Evolutionary conservation across 495 filamentous ascomycete species (phyloP).

Genomic region (Aspergillus avenaceus): DNA sequence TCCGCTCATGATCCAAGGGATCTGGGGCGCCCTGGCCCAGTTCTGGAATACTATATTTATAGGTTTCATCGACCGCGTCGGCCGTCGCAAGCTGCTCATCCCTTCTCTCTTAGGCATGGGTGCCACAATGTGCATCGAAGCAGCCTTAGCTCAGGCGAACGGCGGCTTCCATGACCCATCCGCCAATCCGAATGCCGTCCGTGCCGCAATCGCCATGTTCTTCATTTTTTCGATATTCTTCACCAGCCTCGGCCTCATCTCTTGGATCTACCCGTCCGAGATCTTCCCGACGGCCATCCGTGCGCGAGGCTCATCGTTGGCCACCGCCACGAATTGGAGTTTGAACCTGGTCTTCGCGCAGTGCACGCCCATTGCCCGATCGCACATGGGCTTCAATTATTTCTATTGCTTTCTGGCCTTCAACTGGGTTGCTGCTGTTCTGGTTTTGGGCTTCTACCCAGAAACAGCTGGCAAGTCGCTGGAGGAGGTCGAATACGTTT

Average conservation of each 20-base stretch:
- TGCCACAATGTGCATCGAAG: conserved; percentile 47
- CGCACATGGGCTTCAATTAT: conserved; percentile 42
- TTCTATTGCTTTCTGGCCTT: conserved; percentile 53
- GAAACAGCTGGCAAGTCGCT: conserved; percentile 51
- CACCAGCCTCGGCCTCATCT: conserved; percentile 49
- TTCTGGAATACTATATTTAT: conserved; percentile 49
- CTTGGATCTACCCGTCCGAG: conserved; percentile 55
- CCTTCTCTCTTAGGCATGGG: conserved; percentile 49
- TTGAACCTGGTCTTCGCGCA: conserved; percentile 53
- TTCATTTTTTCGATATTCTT: conserved; percentile 55
- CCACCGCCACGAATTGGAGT: conserved; percentile 52
- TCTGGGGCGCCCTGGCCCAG: conserved; percentile 48
- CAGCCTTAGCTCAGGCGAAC: conserved; percentile 35
- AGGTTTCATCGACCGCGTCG: conserved; percentile 48
- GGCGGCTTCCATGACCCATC: conserved; percentile 17
- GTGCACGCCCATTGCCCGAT: conserved; percentile 50
- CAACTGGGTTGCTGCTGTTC: conserved; percentile 40
- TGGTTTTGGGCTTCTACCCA: conserved; percentile 47
- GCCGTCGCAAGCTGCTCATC: conserved; percentile 49
- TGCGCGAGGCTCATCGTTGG: conserved; percentile 46
- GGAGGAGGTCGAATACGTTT: conserved; percentile 50
- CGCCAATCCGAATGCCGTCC: conserved; percentile 38
- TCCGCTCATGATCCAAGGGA: conserved; percentile 49
- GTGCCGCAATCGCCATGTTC: conserved; percentile 53
- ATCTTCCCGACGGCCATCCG: conserved; percentile 55